Percentiles rank a stretch among this genome's conserved stretches.
These are phyloP conservation scores for Diplodia mutila DNA, from an alignment of 2,329 filamentous ascomycete genomes.

Conservation along the genomic window DNA sequence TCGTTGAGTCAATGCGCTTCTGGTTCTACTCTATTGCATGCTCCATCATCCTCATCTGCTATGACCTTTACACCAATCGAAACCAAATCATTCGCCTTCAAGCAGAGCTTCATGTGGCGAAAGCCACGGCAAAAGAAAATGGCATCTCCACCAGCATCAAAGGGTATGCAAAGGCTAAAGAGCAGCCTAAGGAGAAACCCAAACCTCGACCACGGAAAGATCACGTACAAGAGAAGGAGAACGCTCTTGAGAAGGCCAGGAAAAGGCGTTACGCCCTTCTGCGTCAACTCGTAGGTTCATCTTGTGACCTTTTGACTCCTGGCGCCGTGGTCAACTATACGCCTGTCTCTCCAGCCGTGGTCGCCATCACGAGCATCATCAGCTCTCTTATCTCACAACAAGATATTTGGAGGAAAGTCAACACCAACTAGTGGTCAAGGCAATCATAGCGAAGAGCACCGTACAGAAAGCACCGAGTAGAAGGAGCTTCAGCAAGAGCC, in stretches of 20 bases:
- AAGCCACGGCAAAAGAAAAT: not conserved
- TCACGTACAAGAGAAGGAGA: not conserved
- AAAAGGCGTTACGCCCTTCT: not conserved
- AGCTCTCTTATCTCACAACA: conserved; percentile 19
- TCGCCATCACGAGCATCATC: conserved; percentile 20
- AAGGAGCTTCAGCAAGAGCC: not conserved
- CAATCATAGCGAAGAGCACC: not conserved
- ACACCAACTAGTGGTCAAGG: not conserved
- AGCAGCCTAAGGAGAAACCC: not conserved
- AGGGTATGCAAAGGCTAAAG: not conserved
- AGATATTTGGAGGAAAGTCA: conserved; percentile 22
- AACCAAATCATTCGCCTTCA: not conserved
- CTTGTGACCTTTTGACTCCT: conserved; percentile 20
- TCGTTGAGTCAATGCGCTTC: conserved; percentile 24
- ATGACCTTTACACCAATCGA: conserved; percentile 15
- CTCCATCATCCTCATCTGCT: conserved; percentile 13
- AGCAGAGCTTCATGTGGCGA: not conserved
- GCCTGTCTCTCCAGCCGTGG: not conserved
- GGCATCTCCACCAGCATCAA: not conserved
- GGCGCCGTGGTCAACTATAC: conserved; percentile 18
- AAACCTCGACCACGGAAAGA: not conserved
- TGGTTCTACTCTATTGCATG: conserved; percentile 26
- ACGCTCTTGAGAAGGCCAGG: conserved; percentile 2
- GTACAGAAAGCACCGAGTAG: not conserved
- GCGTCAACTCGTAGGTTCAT: conserved; percentile 7